Percentiles rank a stretch among this genome's conserved stretches.
Evolutionary conservation across 2,329 filamentous ascomycete species (phyloP).

Genomic region (Diplodia corticola): DNA sequence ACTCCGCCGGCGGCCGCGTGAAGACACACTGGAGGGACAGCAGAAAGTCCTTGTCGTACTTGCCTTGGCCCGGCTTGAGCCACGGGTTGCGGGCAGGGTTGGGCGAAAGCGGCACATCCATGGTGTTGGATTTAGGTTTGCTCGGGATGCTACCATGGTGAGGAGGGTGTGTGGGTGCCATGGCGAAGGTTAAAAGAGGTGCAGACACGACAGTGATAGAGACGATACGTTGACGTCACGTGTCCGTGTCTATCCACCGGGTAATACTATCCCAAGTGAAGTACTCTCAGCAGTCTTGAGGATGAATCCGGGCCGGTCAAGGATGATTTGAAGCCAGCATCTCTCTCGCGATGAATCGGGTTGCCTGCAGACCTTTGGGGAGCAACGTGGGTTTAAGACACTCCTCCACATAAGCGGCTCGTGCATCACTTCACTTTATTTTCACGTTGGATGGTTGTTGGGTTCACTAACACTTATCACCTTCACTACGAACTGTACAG

Average conservation of each 20-base stretch:
- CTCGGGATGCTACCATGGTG: too few species aligned
- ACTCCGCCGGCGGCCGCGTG: background rate
- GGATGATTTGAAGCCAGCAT: background rate
- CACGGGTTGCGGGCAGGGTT: background rate
- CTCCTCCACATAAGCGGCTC: too few species aligned
- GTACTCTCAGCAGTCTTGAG: background rate
- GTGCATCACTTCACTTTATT: too few species aligned
- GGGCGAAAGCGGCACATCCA: background rate
- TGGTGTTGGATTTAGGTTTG: background rate
- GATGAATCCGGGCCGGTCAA: background rate
- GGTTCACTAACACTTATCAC: background rate
- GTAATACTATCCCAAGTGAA: too few species aligned
- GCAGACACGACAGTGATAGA: background rate
- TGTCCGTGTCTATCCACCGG: background rate
- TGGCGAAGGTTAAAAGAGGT: background rate
- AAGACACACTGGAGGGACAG: background rate
- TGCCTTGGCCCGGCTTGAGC: background rate
- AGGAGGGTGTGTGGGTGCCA: background rate
- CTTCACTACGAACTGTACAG: too few species aligned
- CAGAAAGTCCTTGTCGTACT: constrained; percentile 1
- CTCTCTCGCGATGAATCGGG: background rate
- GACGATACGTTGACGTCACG: background rate
- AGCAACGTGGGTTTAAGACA: too few species aligned
- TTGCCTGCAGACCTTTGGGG: background rate
- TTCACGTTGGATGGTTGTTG: background rate